A percentile compares a stretch with the other conserved stretches of the same genome.
Evolutionary conservation across 1,139 yeast species (phyloP).

Genomic region (Yamadazyma songkhlaensis): DNA sequence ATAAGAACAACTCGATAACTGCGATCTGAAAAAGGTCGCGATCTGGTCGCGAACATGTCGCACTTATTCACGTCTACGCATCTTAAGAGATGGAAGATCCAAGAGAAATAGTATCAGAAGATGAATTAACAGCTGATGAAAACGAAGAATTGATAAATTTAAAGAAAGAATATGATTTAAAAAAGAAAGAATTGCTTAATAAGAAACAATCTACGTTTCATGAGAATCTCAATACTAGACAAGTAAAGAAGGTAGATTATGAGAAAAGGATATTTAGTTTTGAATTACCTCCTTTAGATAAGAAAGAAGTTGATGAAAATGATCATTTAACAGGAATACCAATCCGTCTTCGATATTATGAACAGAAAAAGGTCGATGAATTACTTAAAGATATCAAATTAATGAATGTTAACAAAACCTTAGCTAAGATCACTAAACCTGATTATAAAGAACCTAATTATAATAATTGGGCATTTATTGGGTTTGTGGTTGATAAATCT

Average conservation of each 20-base stretch:
- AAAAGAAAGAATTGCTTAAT: conserved; percentile 13
- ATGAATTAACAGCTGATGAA: conserved; percentile 26
- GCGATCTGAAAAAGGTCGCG: not conserved
- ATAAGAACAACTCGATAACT: conserved; percentile 9
- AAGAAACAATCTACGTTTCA: conserved; percentile 4
- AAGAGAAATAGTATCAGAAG: conserved; percentile 21
- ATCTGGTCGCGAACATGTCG: not conserved
- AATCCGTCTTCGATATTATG: conserved; percentile 8
- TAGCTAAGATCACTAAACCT: conserved; percentile 69
- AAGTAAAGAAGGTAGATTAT: conserved; percentile 16
- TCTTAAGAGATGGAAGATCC: conserved; percentile 15
- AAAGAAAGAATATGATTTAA: conserved; percentile 27
- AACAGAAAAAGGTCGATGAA: conserved; percentile 7
- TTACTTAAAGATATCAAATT: conserved; percentile 44
- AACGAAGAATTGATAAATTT: conserved; percentile 27
- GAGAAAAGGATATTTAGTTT: conserved; percentile 22
- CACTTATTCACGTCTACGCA: not conserved
- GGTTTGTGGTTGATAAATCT: conserved; percentile 60
- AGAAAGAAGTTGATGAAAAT: conserved; percentile 15
- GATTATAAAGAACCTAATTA: conserved; percentile 64
- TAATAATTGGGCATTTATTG: conserved; percentile 73
- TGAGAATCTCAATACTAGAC: conserved; percentile 4
- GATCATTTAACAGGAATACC: conserved; percentile 18
- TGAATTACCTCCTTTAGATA: conserved; percentile 12
- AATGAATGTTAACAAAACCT: conserved; percentile 25